These are phyloP conservation scores for Xylaria bambusicola DNA, from an alignment of 495 filamentous ascomycete species.

Conservation along the genomic window DNA sequence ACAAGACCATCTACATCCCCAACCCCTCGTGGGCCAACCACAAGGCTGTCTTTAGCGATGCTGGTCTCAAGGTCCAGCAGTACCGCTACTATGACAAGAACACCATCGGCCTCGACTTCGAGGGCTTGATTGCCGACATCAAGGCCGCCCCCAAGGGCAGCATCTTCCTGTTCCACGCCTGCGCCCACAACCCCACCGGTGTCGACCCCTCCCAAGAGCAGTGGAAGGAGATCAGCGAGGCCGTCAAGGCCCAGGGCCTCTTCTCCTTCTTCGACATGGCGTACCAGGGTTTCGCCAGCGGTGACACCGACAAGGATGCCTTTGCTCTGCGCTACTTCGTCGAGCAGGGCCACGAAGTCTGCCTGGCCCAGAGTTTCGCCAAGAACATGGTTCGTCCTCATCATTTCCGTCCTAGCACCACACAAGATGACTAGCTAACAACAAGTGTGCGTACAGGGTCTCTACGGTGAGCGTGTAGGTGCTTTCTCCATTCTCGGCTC, in stretches of 20 bases:
- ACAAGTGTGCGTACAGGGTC: no score
- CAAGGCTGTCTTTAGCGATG: conserved; percentile 92
- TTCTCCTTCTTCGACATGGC: conserved; percentile 99
- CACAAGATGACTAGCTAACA: no score
- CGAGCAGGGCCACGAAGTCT: conserved; percentile 85
- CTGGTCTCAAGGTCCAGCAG: conserved; percentile 83
- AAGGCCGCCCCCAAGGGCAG: conserved; percentile 83
- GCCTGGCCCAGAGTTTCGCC: conserved; percentile 91
- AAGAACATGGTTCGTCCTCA: conserved; percentile 86
- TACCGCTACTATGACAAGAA: conserved; percentile 99
- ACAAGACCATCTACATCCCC: conserved; percentile 94
- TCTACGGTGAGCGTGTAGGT: conserved; percentile 97
- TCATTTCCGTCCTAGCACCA: not conserved
- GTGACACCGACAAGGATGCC: conserved; percentile 87
- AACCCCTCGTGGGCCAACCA: conserved; percentile 98
- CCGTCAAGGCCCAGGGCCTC: conserved; percentile 85
- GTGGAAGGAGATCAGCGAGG: conserved; percentile 90
- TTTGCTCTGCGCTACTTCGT: conserved; percentile 92
- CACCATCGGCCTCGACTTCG: conserved; percentile 96
- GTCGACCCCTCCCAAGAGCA: conserved; percentile 91
- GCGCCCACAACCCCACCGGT: conserved; percentile 98
- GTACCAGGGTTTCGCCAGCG: conserved; percentile 97
- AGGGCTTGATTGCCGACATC: conserved; percentile 89
- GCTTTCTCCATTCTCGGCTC: conserved; percentile 91
- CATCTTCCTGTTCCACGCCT: conserved; percentile 92